Base-by-base conservation (phyloP, 768 basidiomycete genomes). In the Rubroboletus pulcherrimus region DNA sequence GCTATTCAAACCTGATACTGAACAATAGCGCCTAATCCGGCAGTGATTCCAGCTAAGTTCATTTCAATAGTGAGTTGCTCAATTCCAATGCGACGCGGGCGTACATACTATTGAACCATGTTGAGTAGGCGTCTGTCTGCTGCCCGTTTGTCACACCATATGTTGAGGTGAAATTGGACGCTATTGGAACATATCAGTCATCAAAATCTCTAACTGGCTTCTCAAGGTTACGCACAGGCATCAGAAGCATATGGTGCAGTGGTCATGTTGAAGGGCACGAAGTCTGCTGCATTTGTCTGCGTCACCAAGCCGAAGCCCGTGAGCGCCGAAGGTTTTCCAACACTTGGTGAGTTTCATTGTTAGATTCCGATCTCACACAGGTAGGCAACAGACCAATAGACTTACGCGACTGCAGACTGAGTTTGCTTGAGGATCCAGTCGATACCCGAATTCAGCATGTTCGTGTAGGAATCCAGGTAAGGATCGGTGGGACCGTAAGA, bases 251-350 rank as follows among this genome's bases (percentile, higher is more conserved):
- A 77, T n/a, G 78, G 78, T 66, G 54, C 71, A 55, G 53, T 70
- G 48, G 79, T 75, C 37, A 69, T 67, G 63, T 87, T 84, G 74
- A 87, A 88, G 1, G 86, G 84, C 7, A 84, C 81, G 53, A 84
- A 89, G 59, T 68, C 65, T 17, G 77, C 72, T 0, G 78, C 66
- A 68, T 82, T 85, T 37, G 64, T 52, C 57, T 81, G 77, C 0
- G 85, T 83, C 21, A 88, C 83, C 44, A 88, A 72, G 73, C 87
- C 86, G 49, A 87, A 84, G 1, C 73, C 80, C 34, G 76, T 79
- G 34, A 86, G 65, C 4, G 75, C 60, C 10, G 78, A 64, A 4
- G 86, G 86, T 61, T 87, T 87, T 26, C 76, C 74, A 31, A 78
- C 75, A 31, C 85, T 86, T 40, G 49, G 39, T 14, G 34, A 31